Conservation (phyloP, 2,329 filamentous ascomycete genomes). For the Trichophyton equinum region DNA sequence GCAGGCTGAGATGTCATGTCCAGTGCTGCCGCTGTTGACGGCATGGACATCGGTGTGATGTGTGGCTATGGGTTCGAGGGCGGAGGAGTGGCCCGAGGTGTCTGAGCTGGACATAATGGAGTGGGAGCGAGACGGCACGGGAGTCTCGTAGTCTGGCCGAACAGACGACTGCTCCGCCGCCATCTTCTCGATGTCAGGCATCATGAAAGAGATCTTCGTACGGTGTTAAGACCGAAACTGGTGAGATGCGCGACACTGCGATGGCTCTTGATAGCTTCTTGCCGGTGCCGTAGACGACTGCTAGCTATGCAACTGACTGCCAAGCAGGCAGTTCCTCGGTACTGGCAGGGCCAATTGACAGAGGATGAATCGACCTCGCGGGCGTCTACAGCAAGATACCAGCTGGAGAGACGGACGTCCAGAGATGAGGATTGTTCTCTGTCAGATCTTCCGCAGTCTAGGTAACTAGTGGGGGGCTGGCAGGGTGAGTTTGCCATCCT, state of each 20-base stretch:
- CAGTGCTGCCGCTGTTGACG: conserved; percentile 10
- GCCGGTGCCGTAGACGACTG: not conserved
- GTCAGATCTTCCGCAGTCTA: too few relatives aligned
- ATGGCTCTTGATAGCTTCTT: not conserved
- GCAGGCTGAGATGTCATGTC: conserved; percentile 1
- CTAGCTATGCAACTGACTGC: not conserved
- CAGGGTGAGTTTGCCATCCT: too few relatives aligned
- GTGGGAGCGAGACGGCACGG: conserved; percentile 6
- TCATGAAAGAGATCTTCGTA: not conserved
- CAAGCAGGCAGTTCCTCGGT: not conserved
- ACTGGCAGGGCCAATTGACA: not conserved
- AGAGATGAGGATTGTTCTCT: too few relatives aligned
- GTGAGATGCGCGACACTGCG: not conserved
- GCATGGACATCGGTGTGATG: conserved; percentile 1
- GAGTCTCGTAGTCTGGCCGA: conserved; percentile 9
- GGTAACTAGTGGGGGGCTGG: too few relatives aligned
- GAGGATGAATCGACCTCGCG: not conserved
- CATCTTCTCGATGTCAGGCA: conserved; percentile 27
- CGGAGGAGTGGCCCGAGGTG: conserved; percentile 17
- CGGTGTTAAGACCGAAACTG: not conserved
- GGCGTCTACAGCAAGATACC: too few relatives aligned
- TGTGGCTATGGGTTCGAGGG: conserved; percentile 16
- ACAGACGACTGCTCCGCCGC: conserved; percentile 14
- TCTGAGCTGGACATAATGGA: conserved; percentile 12
- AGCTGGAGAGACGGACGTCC: too few relatives aligned